Percentiles rank a stretch among this genome's conserved stretches.
phyloP scores from a whole-genome alignment of 345 rosid genomes.

The Gossypium australe region DNA sequence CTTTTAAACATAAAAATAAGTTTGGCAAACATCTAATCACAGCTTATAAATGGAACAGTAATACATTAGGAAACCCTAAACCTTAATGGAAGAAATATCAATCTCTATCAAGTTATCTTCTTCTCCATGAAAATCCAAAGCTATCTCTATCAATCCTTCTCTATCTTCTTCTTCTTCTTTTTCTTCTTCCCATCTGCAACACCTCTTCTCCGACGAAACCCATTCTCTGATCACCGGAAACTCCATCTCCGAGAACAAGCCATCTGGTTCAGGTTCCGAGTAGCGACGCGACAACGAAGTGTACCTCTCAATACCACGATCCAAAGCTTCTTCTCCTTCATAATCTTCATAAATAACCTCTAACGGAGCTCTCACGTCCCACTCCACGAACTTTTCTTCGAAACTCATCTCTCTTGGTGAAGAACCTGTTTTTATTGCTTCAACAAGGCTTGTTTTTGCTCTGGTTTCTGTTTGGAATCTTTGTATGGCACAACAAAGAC shows the following conservation, averaged over 20 bases:
- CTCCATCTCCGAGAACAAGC: conserved; percentile 27
- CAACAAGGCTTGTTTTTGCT: background rate
- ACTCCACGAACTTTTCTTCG: conserved; percentile 43
- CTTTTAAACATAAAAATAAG: too few species aligned
- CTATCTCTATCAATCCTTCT: conserved; percentile 74
- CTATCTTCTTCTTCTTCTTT: conserved; percentile 49
- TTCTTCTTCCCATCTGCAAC: conserved; percentile 33
- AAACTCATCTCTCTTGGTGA: conserved; percentile 14
- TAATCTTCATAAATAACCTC: conserved; percentile 68
- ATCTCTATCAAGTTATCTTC: conserved; percentile 50
- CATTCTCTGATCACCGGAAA: conserved; percentile 26
- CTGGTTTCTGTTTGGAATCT: background rate
- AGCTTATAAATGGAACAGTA: too few species aligned
- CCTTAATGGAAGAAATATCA: conserved; percentile 33
- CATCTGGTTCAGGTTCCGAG: conserved; percentile 57
- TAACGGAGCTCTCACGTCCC: conserved; percentile 80
- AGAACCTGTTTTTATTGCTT: background rate
- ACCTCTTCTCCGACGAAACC: conserved; percentile 33
- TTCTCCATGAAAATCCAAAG: conserved; percentile 47
- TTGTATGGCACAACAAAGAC: conserved; percentile 35
- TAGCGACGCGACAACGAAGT: conserved; percentile 52
- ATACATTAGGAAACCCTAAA: too few species aligned
- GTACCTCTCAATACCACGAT: conserved; percentile 25
- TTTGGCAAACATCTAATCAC: too few species aligned
- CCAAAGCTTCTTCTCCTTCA: conserved; percentile 43